Percentiles rank a stretch among this genome's conserved stretches.
phyloP scores from a whole-genome alignment of 1,139 yeast species.

The Saccharomyces hybrid region DNA sequence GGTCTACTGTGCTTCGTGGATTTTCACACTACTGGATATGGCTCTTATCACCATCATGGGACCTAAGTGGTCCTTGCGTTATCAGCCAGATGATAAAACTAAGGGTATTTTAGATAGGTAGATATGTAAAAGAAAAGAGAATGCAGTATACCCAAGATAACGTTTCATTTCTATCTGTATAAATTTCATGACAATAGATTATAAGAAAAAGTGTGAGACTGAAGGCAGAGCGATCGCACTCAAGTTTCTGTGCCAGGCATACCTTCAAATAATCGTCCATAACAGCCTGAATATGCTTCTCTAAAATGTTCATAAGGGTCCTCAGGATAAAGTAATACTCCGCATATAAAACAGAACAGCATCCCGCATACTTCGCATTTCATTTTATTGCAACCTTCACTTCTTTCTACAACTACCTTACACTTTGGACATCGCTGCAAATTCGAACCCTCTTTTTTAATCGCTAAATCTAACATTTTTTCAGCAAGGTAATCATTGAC shows the following conservation, averaged over 20 bases:
- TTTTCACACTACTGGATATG: constrained; percentile 29
- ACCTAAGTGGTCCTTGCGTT: constrained; percentile 32
- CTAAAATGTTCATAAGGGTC: constrained; percentile 53
- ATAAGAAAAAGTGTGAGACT: neutral
- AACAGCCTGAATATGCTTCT: constrained; percentile 40
- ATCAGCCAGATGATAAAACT: constrained; percentile 24
- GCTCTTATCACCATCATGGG: constrained; percentile 31
- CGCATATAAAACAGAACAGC: constrained; percentile 54
- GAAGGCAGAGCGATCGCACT: neutral
- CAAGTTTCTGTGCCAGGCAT: constrained; percentile 35
- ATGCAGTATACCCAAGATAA: neutral
- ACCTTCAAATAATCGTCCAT: constrained; percentile 50
- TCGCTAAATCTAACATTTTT: constrained; percentile 40
- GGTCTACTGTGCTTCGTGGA: constrained; percentile 33
- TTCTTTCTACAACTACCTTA: constrained; percentile 45
- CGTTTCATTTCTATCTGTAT: neutral
- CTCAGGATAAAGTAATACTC: constrained; percentile 34
- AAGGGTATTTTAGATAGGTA: constrained; percentile 17
- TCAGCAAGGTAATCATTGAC: constrained; percentile 45
- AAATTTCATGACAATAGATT: neutral
- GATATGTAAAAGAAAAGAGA: neutral
- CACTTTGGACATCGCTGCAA: constrained; percentile 52
- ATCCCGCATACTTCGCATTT: constrained; percentile 46
- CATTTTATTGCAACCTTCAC: constrained; percentile 68
- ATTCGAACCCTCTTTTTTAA: constrained; percentile 37